Conservation (phyloP, 805 yeast genomes). For the Yamadazyma akitaensis region DNA sequence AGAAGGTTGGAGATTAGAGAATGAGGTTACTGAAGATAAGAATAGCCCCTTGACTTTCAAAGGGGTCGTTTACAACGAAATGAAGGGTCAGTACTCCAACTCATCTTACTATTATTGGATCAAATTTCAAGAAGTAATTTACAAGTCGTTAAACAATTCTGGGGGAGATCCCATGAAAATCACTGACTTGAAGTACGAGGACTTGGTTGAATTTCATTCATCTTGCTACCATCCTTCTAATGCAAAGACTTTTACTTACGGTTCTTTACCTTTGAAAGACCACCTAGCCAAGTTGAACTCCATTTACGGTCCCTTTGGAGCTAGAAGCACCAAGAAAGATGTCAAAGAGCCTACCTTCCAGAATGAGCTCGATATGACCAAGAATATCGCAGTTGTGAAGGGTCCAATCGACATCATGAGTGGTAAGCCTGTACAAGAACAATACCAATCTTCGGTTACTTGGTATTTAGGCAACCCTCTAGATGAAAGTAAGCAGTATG, state of each 20-base stretch:
- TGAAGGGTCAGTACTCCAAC: conserved; percentile 96
- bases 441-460: conserved; percentile 77
- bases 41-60: conserved; percentile 67
- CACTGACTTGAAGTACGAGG: conserved; percentile 70
- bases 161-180: conserved; percentile 92
- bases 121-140: conserved; percentile 76
- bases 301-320: conserved; percentile 53
- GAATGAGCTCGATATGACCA: conserved; percentile 16
- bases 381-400: conserved; percentile 31
- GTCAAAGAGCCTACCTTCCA: conserved; percentile 42
- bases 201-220: conserved; percentile 72
- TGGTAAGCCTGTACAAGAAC: conserved; percentile 61
- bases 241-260: conserved; percentile 83
- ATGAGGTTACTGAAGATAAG: conserved; percentile 55
- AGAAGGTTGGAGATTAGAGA: conserved; percentile 97
- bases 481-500: conserved; percentile 50
- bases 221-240: conserved; percentile 86
- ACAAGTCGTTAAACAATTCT: conserved; percentile 81
- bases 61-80: conserved; percentile 97
- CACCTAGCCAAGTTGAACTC: conserved; percentile 57
- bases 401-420: conserved; percentile 74
- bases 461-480: conserved; percentile 81
- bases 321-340: conserved; percentile 28
- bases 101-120: conserved; percentile 83
- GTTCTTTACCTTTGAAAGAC: conserved; percentile 61